Evolutionary conservation across 257 asterid species (phyloP), one percentile per base, ranked within the genome.

Genomic region (Petrea volubilis): DNA sequence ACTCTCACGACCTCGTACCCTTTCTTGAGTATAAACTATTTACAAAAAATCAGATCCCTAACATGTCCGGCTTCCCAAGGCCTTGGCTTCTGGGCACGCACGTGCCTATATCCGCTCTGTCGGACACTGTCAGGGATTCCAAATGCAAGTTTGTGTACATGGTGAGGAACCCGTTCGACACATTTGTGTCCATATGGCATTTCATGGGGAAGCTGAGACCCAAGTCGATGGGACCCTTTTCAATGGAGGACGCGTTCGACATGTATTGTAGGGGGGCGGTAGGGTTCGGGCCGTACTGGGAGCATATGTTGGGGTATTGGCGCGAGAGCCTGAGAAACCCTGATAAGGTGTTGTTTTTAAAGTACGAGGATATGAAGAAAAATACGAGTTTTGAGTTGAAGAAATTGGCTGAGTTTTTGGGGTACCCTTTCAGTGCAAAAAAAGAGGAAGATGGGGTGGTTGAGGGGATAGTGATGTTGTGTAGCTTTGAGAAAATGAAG

Each of bases 251-350:
- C 18, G 73, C 64, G 0, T 77, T 84, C 23, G 79, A 80, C 67
- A 47, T 75, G 79, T 83, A 78, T 0, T 72, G 78, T 3, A 67
- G 74, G 28, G 92, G 91, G 4, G 71, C 61, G 6, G 24, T 28
- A 2, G 82, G 77, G 41, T 88, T 6, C 43, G 90, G 92, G 13
- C 91, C 90, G 9, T 85, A 76, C 23, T 85, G 90, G 88, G 90
- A 88, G n/a, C 95, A 87, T 55, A 71, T 85, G 85, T 27, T 85
- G 36, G 89, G 85, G 13, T 83, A 78, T 43, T 85, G 91, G 89
- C 43, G 25, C 0, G 79, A 70, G 74, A 83, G 87, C 58, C 38
- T 61, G 21, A 63, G 68, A 24, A 73, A 13, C 29, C 80, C 86
- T 9, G 13, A 71, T 21, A 81, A 83, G 50, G 85, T 85, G 2